Conservation (phyloP, 805 yeast genomes). For the Kurtzmaniella fragi region DNA sequence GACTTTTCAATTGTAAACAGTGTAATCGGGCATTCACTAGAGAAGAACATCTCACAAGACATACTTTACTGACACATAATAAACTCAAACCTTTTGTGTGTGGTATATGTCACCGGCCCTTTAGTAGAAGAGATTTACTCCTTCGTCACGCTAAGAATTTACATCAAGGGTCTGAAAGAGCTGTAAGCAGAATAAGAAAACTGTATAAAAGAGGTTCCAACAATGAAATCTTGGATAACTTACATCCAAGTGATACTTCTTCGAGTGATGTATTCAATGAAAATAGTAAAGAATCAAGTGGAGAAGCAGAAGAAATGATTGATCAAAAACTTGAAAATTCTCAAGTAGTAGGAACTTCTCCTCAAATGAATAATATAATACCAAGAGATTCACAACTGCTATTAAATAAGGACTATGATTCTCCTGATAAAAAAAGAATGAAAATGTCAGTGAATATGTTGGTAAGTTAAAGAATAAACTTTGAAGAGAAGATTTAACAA, state of each 20-base stretch:
- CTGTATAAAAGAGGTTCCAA: conserved; percentile 19
- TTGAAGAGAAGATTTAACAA: neutral
- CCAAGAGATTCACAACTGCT: neutral
- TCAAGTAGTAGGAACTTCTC: too few relatives aligned
- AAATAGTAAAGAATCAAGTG: too few relatives aligned
- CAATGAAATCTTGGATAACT: neutral
- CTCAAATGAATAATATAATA: too few relatives aligned
- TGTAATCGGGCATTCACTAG: conserved; percentile 43
- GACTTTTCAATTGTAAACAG: conserved; percentile 35
- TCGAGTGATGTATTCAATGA: too few relatives aligned
- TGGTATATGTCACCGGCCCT: conserved; percentile 40
- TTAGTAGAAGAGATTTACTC: conserved; percentile 38
- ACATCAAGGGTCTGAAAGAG: conserved; percentile 39
- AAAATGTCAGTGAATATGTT: conserved; percentile 41
- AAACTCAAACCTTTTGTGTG: conserved; percentile 41
- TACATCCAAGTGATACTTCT: too few relatives aligned
- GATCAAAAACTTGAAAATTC: too few relatives aligned
- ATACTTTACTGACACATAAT: conserved; percentile 38
- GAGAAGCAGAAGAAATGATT: too few relatives aligned
- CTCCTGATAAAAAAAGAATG: conserved; percentile 27
- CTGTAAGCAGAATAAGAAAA: conserved; percentile 39
- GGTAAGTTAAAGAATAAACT: conserved; percentile 21
- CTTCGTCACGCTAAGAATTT: conserved; percentile 42
- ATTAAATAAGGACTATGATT: conserved; percentile 11
- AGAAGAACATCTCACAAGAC: conserved; percentile 41